Conservation (phyloP, 2,329 filamentous ascomycete species). For the Cladosporium sp. region DNA sequence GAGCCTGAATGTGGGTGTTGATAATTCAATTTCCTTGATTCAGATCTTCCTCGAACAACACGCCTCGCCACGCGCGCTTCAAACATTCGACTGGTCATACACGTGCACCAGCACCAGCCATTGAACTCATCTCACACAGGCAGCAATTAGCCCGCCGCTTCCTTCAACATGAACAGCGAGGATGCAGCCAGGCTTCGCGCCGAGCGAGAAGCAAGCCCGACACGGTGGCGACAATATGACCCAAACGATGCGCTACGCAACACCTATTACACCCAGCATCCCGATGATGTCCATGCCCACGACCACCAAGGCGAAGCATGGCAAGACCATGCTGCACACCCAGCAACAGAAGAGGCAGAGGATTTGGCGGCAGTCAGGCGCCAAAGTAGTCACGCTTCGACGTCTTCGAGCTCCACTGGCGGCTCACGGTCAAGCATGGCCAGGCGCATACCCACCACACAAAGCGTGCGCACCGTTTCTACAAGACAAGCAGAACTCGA, state of each 20-base stretch:
- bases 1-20: not conserved
- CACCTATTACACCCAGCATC: constrained; percentile 10
- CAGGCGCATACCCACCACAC: constrained; percentile 1
- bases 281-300: not conserved
- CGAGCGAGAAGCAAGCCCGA: constrained; percentile 17
- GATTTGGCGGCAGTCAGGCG: constrained; percentile 1
- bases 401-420: not conserved
- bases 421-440: constrained; percentile 3
- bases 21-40: not conserved
- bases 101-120: not conserved
- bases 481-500: constrained; percentile 12
- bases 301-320: not conserved
- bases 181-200: constrained; percentile 15
- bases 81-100: not conserved
- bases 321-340: not conserved
- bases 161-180: constrained; percentile 15
- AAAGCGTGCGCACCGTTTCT: constrained; percentile 11
- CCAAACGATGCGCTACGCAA: constrained; percentile 12
- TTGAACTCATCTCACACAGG: not conserved
- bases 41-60: not conserved
- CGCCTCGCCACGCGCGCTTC: not conserved
- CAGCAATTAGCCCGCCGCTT: not conserved
- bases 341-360: constrained; percentile 15
- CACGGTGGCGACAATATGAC: constrained; percentile 17
- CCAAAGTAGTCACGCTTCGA: constrained; percentile 1